Evolutionary conservation across 306 rosid species (phyloP).

Genomic region (Sesbania bispinosa): DNA sequence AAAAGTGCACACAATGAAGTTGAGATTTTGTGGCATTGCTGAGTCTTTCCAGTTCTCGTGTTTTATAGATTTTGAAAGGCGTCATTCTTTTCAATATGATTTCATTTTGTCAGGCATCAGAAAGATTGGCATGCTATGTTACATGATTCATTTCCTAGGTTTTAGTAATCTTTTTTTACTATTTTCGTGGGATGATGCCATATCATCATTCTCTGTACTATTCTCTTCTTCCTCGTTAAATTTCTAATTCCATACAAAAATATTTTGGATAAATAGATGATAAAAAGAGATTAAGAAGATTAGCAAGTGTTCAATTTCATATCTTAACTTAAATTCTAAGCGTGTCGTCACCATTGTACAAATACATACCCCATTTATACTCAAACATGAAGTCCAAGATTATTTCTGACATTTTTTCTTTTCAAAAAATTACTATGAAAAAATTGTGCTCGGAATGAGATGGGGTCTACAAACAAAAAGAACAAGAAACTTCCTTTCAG

Average conservation of each 20-base stretch:
- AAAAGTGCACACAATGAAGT: too few relatives aligned
- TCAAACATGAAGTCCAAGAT: background rate
- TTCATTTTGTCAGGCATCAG: too few relatives aligned
- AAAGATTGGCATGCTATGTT: too few relatives aligned
- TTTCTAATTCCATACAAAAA: background rate
- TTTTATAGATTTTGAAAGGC: too few relatives aligned
- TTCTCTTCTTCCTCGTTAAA: background rate
- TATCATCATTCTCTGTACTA: background rate
- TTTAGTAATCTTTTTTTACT: too few relatives aligned
- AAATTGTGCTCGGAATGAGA: background rate
- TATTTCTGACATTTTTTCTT: background rate
- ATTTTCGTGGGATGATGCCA: too few relatives aligned
- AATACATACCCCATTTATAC: background rate
- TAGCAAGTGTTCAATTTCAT: background rate
- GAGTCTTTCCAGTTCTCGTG: too few relatives aligned
- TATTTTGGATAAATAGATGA: background rate
- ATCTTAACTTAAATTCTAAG: too few relatives aligned
- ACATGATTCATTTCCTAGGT: too few relatives aligned
- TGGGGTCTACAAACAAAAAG: background rate
- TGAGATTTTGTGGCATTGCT: too few relatives aligned
- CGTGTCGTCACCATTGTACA: background rate
- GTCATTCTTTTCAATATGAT: too few relatives aligned
- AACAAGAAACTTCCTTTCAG: background rate
- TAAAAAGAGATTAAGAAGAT: background rate
- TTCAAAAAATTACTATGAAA: background rate